Percentiles rank a stretch among this genome's conserved stretches.
These are phyloP conservation scores for Tricholoma matsutake DNA, from an alignment of 768 basidiomycete genomes.

Conservation along the genomic window DNA sequence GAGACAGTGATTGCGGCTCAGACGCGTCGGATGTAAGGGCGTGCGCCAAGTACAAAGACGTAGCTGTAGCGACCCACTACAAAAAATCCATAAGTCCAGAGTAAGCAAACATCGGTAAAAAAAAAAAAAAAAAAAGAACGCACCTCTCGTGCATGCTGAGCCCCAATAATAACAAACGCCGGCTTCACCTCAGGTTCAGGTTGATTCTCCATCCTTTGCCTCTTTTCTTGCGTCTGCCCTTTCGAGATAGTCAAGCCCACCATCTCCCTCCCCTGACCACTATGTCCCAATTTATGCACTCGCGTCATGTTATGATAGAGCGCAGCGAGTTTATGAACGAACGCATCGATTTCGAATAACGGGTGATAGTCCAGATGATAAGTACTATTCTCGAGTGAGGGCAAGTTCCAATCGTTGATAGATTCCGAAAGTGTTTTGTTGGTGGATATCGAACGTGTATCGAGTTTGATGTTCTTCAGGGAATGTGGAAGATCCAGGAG, in stretches of 20 bases:
- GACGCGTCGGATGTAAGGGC: slow-evolving; percentile 52
- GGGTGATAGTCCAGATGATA: slow-evolving; percentile 54
- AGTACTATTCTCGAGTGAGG: slow-evolving; percentile 33
- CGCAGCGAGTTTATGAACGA: slow-evolving; percentile 46
- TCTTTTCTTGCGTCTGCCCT: slow-evolving; percentile 8
- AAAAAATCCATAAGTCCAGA: background rate
- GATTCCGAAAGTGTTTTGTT: background rate
- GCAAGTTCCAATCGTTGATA: slow-evolving; percentile 31
- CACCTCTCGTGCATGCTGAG: slow-evolving; percentile 77
- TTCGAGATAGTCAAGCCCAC: slow-evolving; percentile 48
- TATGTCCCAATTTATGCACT: slow-evolving; percentile 52
- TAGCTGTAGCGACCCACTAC: slow-evolving; percentile 80
- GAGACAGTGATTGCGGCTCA: slow-evolving; percentile 42
- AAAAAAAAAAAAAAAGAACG: too few species aligned
- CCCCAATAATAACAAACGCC: slow-evolving; percentile 67
- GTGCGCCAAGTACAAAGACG: slow-evolving; percentile 71
- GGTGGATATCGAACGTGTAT: slow-evolving; percentile 6
- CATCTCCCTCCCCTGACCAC: slow-evolving; percentile 58
- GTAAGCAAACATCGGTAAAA: background rate
- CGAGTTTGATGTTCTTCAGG: slow-evolving; percentile 12
- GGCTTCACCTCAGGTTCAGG: slow-evolving; percentile 30
- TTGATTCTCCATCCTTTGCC: slow-evolving; percentile 14
- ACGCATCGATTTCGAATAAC: slow-evolving; percentile 47
- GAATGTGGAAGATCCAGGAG: slow-evolving; percentile 12
- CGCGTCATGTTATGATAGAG: slow-evolving; percentile 45